Conservation (phyloP, 176 grass and related monocot species). For the Oryza rufipogon region DNA sequence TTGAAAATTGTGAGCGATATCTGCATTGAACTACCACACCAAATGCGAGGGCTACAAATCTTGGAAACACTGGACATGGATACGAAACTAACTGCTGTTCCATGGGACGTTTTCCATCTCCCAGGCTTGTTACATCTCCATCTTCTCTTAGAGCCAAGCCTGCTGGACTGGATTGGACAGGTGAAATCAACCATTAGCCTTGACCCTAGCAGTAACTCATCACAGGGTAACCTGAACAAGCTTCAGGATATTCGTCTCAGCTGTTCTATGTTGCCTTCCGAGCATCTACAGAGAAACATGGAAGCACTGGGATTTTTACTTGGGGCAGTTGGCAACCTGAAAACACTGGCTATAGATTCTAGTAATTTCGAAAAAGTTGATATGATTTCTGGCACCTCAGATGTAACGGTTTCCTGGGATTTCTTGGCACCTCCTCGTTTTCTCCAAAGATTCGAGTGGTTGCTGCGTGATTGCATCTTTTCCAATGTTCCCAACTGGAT, state of each 20-base stretch:
- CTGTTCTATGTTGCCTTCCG: not conserved
- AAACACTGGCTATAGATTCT: not conserved
- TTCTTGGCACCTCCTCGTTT: too few species aligned
- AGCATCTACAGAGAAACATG: not conserved
- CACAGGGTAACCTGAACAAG: not conserved
- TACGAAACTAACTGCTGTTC: not conserved
- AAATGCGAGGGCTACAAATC: not conserved
- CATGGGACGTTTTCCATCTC: conserved; percentile 2
- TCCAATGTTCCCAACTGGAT: too few species aligned
- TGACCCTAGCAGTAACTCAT: too few species aligned
- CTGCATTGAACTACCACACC: not conserved
- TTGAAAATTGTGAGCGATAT: not conserved
- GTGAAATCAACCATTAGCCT: not conserved
- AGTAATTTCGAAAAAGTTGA: too few species aligned
- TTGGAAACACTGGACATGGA: not conserved
- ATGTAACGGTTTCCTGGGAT: too few species aligned
- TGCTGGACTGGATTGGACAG: not conserved
- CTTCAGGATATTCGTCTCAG: not conserved
- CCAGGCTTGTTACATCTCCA: not conserved
- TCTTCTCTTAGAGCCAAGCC: not conserved
- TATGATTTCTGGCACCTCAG: too few species aligned
- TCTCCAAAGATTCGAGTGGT: not conserved
- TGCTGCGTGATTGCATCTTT: not conserved
- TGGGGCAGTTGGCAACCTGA: not conserved
- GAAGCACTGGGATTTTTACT: not conserved